Evolutionary conservation across 139 green algal genomes (phyloP).

Genomic region (Micromonas commoda): DNA sequence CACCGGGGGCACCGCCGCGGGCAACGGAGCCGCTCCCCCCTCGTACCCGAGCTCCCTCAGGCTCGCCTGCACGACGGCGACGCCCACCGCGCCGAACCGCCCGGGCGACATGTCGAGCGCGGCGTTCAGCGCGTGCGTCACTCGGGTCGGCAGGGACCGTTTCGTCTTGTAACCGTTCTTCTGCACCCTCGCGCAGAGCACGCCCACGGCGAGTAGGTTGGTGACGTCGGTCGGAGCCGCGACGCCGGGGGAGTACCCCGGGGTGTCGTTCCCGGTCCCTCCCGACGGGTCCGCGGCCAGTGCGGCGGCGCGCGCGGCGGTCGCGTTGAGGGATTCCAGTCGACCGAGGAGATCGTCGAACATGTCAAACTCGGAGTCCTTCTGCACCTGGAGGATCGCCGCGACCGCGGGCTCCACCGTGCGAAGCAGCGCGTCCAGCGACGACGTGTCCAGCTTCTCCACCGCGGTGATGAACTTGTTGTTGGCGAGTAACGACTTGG

Average conservation of each 20-base stretch:
- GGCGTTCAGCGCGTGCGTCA: neutral
- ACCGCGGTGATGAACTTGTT: neutral
- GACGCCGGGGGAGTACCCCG: neutral
- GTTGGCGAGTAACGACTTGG: neutral
- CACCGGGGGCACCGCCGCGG: no score
- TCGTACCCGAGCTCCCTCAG: constrained; percentile 9
- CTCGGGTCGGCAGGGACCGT: neutral
- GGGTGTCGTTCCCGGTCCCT: no score
- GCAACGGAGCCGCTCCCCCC: neutral
- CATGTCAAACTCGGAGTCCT: neutral
- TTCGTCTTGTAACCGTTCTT: neutral
- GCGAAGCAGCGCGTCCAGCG: neutral
- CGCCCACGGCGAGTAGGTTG: neutral
- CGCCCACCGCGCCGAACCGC: constrained; percentile 1
- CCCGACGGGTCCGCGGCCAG: no score
- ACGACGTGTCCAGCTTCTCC: neutral
- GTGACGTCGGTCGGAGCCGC: neutral
- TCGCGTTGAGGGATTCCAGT: neutral
- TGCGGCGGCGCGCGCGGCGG: no score
- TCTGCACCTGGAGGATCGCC: neutral
- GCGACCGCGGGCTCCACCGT: neutral
- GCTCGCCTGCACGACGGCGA: neutral
- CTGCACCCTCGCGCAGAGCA: neutral
- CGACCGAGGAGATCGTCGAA: neutral
- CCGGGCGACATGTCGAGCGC: neutral